Conservation (phyloP, 208 protist species). For the Leishmania major region DNA sequence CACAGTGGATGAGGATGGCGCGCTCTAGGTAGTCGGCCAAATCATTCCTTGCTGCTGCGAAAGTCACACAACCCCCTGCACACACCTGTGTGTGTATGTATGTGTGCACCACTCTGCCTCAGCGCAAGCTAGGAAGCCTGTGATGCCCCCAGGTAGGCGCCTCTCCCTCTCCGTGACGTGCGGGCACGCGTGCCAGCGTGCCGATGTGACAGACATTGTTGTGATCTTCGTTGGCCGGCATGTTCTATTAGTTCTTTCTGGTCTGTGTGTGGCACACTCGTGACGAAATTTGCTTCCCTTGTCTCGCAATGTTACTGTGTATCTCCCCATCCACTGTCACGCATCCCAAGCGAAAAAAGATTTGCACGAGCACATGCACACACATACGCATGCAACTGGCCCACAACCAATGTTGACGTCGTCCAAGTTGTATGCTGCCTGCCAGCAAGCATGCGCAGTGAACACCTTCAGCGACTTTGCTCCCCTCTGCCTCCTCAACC, state of each 20-base stretch:
- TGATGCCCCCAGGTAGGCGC: not conserved
- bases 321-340: not conserved
- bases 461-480: not conserved
- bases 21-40: conserved; percentile 20
- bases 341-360: not conserved
- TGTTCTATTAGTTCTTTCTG: not conserved
- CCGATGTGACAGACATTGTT: not conserved
- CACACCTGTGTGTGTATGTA: conserved; percentile 10
- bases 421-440: not conserved
- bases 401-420: not conserved
- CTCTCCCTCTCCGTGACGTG: not conserved
- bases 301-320: not conserved
- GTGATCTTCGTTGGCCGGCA: not conserved
- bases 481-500: not conserved
- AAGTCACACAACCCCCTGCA: not conserved
- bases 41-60: not conserved
- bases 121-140: not conserved
- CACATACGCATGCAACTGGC: not conserved
- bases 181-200: not conserved
- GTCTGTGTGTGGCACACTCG: not conserved
- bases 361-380: not conserved
- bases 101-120: not conserved
- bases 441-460: not conserved
- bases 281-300: not conserved
- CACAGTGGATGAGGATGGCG: conserved; percentile 49